Conservation (phyloP, 192 early-diverging fungal species). For the Rhizophagus clarus region DNA sequence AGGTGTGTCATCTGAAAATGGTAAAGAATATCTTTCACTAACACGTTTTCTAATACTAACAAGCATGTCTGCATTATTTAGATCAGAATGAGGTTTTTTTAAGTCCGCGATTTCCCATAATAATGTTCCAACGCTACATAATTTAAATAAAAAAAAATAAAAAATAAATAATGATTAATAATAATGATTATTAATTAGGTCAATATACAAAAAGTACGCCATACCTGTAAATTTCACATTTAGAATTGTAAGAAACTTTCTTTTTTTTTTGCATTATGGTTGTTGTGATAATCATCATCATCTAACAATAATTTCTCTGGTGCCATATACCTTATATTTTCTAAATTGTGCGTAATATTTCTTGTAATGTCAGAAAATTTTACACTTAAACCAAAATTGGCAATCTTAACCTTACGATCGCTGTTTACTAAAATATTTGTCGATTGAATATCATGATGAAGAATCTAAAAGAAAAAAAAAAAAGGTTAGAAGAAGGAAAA, state of each 20-base stretch:
- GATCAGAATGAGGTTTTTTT: not conserved
- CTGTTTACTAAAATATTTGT: not conserved
- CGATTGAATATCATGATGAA: constrained; percentile 14
- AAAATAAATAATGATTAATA: too few relatives aligned
- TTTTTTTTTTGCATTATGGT: not conserved
- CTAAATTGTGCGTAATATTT: not conserved
- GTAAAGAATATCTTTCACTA: not conserved
- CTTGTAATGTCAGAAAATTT: not conserved
- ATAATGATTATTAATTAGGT: too few relatives aligned
- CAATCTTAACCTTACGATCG: not conserved
- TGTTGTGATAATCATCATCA: too few relatives aligned
- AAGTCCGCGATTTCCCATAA: constrained; percentile 18
- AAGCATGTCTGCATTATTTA: not conserved
- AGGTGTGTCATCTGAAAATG: not conserved
- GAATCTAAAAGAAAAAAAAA: not conserved
- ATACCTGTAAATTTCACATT: constrained; percentile 22
- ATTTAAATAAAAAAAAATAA: not conserved
- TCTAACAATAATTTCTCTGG: not conserved
- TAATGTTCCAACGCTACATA: not conserved
- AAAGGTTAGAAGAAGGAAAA: too few relatives aligned
- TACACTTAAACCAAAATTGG: not conserved
- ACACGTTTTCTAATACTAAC: not conserved
- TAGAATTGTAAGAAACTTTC: not conserved
- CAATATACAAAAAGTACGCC: too few relatives aligned
- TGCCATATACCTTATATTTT: constrained; percentile 11